Percentiles rank a stretch among this genome's conserved stretches.
Evolutionary conservation across 1,139 yeast genomes (phyloP).

Genomic region (Tardiomyces blankii): DNA sequence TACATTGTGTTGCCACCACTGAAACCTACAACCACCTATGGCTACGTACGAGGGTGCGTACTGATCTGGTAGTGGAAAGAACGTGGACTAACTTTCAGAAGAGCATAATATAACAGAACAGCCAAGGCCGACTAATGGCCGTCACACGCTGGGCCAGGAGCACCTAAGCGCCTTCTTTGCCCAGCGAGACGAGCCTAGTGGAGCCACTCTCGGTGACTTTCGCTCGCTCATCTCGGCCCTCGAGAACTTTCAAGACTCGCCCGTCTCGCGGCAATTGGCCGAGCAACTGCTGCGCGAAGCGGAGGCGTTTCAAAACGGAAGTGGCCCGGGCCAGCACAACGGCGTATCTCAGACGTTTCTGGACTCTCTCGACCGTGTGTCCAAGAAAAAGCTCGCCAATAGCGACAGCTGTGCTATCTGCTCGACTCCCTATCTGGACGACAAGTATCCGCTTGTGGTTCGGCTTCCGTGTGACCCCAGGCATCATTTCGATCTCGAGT

Average conservation of each 20-base stretch:
- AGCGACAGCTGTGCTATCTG: constrained; percentile 76
- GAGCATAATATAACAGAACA: neutral
- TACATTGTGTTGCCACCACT: too few relatives aligned
- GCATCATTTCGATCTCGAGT: constrained; percentile 80
- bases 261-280: constrained; percentile 8
- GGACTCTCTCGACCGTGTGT: constrained; percentile 66
- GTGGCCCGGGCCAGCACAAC: constrained; percentile 10
- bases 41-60: neutral
- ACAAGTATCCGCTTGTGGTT: constrained; percentile 71
- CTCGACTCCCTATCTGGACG: constrained; percentile 59
- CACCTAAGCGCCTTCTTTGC: neutral
- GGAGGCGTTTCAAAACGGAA: constrained; percentile 1
- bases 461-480: constrained; percentile 59
- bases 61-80: neutral
- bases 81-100: neutral
- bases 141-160: neutral
- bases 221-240: neutral
- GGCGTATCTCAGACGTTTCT: constrained; percentile 65
- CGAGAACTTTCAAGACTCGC: constrained; percentile 1
- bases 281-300: constrained; percentile 11
- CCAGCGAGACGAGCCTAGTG: neutral
- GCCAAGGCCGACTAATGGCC: neutral
- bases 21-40: too few relatives aligned
- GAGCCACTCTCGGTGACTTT: neutral
- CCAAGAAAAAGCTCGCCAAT: constrained; percentile 37